phyloP scores from a whole-genome alignment of 495 filamentous ascomycete genomes.

The Penicillium waksmanii region DNA sequence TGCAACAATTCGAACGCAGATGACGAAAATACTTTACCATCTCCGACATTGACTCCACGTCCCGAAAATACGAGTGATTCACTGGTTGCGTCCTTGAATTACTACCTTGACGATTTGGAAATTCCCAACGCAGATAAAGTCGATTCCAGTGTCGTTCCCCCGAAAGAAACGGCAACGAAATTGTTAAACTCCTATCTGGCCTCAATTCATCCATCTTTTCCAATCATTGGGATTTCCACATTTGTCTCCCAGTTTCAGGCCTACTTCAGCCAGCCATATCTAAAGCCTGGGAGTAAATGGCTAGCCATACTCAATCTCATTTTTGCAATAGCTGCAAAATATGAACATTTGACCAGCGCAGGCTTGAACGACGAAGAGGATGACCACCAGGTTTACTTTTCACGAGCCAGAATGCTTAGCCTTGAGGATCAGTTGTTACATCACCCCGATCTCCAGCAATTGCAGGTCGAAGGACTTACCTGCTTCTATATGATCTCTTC shows the following conservation, averaged over 20 bases:
- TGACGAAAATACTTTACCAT: constrained; percentile 31
- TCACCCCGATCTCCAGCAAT: constrained; percentile 58
- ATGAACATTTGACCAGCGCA: constrained; percentile 48
- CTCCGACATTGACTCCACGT: constrained; percentile 32
- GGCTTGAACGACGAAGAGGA: constrained; percentile 50
- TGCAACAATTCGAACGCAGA: constrained; percentile 18
- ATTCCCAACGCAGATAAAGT: constrained; percentile 46
- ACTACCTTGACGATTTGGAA: constrained; percentile 57
- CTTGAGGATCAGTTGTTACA: constrained; percentile 55
- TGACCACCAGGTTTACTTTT: constrained; percentile 59
- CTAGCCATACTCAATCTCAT: constrained; percentile 65
- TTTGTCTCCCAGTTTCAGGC: constrained; percentile 57
- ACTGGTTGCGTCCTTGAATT: constrained; percentile 40
- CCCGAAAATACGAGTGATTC: constrained; percentile 32
- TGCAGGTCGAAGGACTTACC: constrained; percentile 61
- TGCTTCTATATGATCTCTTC: constrained; percentile 62
- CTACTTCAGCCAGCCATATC: constrained; percentile 44
- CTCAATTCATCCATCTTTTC: constrained; percentile 63
- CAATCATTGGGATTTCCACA: constrained; percentile 57
- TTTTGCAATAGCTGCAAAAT: constrained; percentile 62
- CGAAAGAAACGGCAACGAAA: constrained; percentile 52
- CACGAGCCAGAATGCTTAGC: constrained; percentile 55
- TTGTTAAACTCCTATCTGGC: constrained; percentile 61
- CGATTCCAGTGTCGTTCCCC: constrained; percentile 55
- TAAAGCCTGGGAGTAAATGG: constrained; percentile 51